Evolutionary conservation across 768 basidiomycete genomes (phyloP), one percentile per base, ranked within the genome.

Genomic region (Kwoniella europaea): DNA sequence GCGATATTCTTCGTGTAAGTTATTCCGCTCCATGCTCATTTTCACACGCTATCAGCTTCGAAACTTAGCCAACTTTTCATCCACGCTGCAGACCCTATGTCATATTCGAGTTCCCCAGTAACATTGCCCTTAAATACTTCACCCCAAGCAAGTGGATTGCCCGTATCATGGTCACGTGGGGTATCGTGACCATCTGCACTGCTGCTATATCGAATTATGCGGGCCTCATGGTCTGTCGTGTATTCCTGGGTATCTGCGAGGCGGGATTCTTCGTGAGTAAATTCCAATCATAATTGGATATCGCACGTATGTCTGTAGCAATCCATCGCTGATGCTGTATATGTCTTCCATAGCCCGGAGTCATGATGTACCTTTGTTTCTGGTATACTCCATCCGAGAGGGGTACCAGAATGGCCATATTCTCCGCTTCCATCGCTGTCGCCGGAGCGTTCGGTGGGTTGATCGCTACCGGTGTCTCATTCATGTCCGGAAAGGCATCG

Each of bases 381-480:
- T 80, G 76, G 72, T 83, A 83, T 69, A 71, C 53, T 4, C 72
- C 73, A 13, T 53, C 55, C 1, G 79, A 82, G 64, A 54, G 80
- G 6, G 79, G 79, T 3, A 73, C 73, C 10, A 64, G 76, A 20
- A 76, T 76, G 71, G 76, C 76, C 29, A 67, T 76, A 53, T 74
- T 76, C 76, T 72, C 71, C 10, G 76, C 73, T 4, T 70, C 65
- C n/a, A 71, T 74, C 53, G 57, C 71, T 12, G 70, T 76, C 9
- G 67, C 73, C 41, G 76, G 75, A 16, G 76, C 5, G 1, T 93
- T 93, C 70, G 91, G 91, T 15, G 92, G 92, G n/a, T 84, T 92
- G 56, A 88, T 93, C 53, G 91, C 92, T 3, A 93, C 91, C 72
- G 92, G 91, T 1, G 85, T 93, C 10, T 90, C 91, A 73, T 87